phyloP scores from a whole-genome alignment of 129 eudicot species.

The Arctium minus region DNA sequence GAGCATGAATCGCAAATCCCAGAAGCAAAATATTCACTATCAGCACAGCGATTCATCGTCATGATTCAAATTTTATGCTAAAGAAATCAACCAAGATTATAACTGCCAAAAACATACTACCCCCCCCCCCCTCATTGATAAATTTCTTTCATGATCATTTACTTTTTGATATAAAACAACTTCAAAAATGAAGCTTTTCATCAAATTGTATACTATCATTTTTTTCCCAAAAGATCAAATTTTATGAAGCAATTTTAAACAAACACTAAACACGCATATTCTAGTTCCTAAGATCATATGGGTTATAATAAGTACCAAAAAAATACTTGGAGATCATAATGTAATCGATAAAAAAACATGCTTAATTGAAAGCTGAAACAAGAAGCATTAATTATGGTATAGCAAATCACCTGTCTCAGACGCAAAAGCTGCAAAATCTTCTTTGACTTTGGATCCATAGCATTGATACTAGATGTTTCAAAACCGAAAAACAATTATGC shows the following conservation, averaged over 20 bases:
- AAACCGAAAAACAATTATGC: not conserved
- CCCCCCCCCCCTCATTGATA: not conserved
- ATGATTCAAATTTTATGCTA: not conserved
- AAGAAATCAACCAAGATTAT: not conserved
- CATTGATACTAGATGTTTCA: constrained; percentile 57
- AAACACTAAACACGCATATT: not conserved
- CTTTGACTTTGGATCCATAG: constrained; percentile 57
- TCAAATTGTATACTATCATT: not conserved
- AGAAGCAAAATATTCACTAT: not conserved
- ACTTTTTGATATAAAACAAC: not conserved
- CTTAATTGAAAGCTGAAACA: not conserved
- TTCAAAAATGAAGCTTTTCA: not conserved
- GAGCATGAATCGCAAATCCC: not conserved
- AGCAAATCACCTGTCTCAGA: constrained; percentile 68
- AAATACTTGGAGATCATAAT: not conserved
- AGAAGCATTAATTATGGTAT: not conserved
- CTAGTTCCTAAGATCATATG: not conserved
- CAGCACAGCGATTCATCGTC: not conserved
- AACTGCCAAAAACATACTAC: not conserved
- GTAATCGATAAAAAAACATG: not conserved
- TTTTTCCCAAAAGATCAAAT: not conserved
- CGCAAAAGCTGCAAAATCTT: constrained; percentile 76
- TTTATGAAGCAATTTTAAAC: not conserved
- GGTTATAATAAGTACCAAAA: not conserved
- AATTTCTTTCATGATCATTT: not conserved